Evolutionary conservation across 129 eudicot species (phyloP).

Genomic region (Chrysanthemum seticuspe): DNA sequence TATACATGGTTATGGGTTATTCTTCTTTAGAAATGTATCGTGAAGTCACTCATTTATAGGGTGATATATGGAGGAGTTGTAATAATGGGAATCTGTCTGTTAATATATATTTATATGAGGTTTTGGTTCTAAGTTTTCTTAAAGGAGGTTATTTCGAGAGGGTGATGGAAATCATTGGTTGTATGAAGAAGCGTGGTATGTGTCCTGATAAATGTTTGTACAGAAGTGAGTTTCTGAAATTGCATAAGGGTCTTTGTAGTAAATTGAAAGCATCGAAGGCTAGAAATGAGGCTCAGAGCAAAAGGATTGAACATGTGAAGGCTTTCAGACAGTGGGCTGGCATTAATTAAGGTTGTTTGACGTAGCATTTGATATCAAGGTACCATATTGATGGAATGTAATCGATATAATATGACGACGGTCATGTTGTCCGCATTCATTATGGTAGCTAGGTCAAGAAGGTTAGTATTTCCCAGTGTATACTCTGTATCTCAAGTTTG

Average conservation of each 20-base stretch:
- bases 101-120: constrained; percentile 68
- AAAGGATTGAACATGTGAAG: constrained; percentile 67
- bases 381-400: too few relatives aligned
- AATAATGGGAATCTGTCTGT: constrained; percentile 30
- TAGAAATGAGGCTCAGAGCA: constrained; percentile 64
- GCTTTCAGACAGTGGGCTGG: constrained; percentile 75
- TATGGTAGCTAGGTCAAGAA: too few relatives aligned
- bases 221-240: constrained; percentile 59
- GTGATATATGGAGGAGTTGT: constrained; percentile 69
- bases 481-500: too few relatives aligned
- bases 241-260: constrained; percentile 69
- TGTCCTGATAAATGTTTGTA: constrained; percentile 68
- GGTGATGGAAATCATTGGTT: constrained; percentile 74
- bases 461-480: too few relatives aligned
- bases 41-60: constrained; percentile 82
- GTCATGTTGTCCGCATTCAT: neutral
- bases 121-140: constrained; percentile 56
- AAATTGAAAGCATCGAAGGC: constrained; percentile 47
- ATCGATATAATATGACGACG: neutral
- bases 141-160: constrained; percentile 94
- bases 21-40: constrained; percentile 71
- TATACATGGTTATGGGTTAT: constrained; percentile 60
- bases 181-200: constrained; percentile 58
- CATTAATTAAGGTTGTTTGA: constrained; percentile 30
- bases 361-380: too few relatives aligned